Evolutionary conservation across 2,329 filamentous ascomycete species (phyloP).

Genomic region (Cyphellophora europaea): DNA sequence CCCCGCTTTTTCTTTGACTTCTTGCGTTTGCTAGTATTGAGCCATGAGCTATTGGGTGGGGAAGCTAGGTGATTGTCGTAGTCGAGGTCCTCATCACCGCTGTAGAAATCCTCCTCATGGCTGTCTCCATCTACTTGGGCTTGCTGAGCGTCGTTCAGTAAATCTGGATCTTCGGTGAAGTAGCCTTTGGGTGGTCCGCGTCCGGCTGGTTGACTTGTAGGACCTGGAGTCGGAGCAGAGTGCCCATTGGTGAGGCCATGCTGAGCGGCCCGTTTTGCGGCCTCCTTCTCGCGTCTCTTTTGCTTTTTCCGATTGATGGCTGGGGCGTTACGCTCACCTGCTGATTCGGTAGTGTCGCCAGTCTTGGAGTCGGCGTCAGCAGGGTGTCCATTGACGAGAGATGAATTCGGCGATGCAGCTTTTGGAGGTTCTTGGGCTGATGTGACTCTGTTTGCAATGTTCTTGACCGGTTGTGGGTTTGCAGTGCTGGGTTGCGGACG

Average conservation of each 20-base stretch:
- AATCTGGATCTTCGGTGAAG: conserved; percentile 19
- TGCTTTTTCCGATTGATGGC: conserved; percentile 87
- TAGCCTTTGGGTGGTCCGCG: conserved; percentile 20
- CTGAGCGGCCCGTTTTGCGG: conserved; percentile 58
- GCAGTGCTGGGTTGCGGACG: neutral
- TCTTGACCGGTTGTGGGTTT: too few species aligned
- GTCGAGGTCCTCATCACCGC: conserved; percentile 41
- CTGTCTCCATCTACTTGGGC: conserved; percentile 26
- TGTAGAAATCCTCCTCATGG: conserved; percentile 44
- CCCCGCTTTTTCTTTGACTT: conserved; percentile 19
- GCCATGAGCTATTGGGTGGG: conserved; percentile 13
- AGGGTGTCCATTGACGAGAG: conserved; percentile 17
- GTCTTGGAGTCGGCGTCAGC: conserved; percentile 18
- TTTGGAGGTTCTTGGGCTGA: conserved; percentile 13
- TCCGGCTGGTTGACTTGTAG: conserved; percentile 1
- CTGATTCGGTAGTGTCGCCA: conserved; percentile 22
- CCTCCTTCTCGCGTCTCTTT: conserved; percentile 78
- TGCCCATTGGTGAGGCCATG: conserved; percentile 24
- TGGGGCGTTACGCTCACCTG: conserved; percentile 24
- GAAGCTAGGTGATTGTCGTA: conserved; percentile 21
- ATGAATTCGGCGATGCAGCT: conserved; percentile 11
- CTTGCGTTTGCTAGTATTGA: conserved; percentile 21
- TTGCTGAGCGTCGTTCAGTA: neutral
- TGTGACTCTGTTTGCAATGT: too few species aligned
- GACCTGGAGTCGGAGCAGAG: neutral